Percentiles rank a stretch among this genome's conserved stretches.
Evolutionary conservation across 768 basidiomycete genomes (phyloP).

Genomic region (Crucibulum laeve): DNA sequence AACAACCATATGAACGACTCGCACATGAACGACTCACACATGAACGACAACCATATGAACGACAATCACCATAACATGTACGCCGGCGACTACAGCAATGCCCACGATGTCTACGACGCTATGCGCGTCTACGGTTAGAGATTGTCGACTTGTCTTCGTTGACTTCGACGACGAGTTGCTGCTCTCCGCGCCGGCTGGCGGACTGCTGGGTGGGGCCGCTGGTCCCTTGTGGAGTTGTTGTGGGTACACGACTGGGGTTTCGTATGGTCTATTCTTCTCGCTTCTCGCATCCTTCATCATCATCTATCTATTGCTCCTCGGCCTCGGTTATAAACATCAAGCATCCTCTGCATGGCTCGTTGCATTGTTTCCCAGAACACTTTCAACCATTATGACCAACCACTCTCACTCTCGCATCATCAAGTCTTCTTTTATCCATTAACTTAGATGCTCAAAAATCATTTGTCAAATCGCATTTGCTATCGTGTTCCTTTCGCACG

Average conservation of each 20-base stretch:
- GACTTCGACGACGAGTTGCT: neutral
- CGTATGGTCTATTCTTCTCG: neutral
- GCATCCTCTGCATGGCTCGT: conserved; percentile 5
- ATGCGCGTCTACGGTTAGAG: conserved; percentile 1
- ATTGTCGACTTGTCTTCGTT: neutral
- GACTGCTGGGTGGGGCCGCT: neutral
- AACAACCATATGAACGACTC: neutral
- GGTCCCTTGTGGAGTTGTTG: no score
- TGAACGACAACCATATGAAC: neutral
- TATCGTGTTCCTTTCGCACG: neutral
- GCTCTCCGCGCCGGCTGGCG: neutral
- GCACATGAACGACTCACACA: no score
- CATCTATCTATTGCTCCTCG: conserved; percentile 3
- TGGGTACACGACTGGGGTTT: neutral
- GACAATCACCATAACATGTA: neutral
- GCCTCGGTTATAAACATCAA: conserved; percentile 17
- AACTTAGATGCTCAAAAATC: conserved; percentile 4
- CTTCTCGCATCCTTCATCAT: neutral
- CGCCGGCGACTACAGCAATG: neutral
- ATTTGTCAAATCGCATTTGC: neutral
- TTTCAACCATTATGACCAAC: neutral
- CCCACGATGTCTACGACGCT: neutral
- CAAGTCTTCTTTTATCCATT: neutral
- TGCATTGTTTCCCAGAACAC: neutral
- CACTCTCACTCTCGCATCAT: neutral